These are phyloP conservation scores for Zychaea mexicana DNA, from an alignment of 371 early-diverging fungal species.

Conservation along the genomic window DNA sequence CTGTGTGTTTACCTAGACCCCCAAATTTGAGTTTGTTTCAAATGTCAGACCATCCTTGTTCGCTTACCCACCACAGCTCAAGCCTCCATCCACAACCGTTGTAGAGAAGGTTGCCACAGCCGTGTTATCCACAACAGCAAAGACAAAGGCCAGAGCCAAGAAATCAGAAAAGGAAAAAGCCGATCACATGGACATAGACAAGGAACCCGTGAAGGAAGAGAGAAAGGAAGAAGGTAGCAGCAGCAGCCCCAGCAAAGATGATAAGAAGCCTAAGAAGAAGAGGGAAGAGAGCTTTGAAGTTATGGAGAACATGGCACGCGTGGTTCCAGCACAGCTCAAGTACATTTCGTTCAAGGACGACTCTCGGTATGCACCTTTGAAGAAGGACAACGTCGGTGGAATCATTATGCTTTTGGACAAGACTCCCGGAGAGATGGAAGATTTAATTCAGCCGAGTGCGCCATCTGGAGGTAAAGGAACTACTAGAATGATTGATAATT, in stretches of 20 bases:
- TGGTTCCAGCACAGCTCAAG: slow-evolving; percentile 87
- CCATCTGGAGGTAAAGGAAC: slow-evolving; percentile 50
- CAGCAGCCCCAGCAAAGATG: slow-evolving; percentile 31
- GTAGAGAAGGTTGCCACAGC: slow-evolving; percentile 88
- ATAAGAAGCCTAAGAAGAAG: slow-evolving; percentile 57
- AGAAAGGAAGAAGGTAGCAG: slow-evolving; percentile 48
- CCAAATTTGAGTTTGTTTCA: slow-evolving; percentile 85
- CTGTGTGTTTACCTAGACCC: slow-evolving; percentile 53
- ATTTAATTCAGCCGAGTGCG: slow-evolving; percentile 58
- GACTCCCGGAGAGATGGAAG: slow-evolving; percentile 61
- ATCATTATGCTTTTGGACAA: slow-evolving; percentile 77
- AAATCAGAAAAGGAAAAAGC: slow-evolving; percentile 77
- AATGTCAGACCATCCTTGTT: slow-evolving; percentile 88
- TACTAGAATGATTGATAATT: too few species aligned
- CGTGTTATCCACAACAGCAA: slow-evolving; percentile 94
- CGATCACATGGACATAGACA: slow-evolving; percentile 53
- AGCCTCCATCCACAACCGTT: slow-evolving; percentile 66
- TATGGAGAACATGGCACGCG: slow-evolving; percentile 87
- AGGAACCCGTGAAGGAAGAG: slow-evolving; percentile 48
- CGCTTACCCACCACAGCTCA: slow-evolving; percentile 88
- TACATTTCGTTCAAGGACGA: slow-evolving; percentile 83
- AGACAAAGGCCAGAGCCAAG: slow-evolving; percentile 89
- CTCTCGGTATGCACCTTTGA: slow-evolving; percentile 88
- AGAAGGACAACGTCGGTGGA: slow-evolving; percentile 76
- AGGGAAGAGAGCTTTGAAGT: slow-evolving; percentile 74